Conservation (phyloP, 1,284 basidiomycete species). For the Cryptococcus sp. region DNA sequence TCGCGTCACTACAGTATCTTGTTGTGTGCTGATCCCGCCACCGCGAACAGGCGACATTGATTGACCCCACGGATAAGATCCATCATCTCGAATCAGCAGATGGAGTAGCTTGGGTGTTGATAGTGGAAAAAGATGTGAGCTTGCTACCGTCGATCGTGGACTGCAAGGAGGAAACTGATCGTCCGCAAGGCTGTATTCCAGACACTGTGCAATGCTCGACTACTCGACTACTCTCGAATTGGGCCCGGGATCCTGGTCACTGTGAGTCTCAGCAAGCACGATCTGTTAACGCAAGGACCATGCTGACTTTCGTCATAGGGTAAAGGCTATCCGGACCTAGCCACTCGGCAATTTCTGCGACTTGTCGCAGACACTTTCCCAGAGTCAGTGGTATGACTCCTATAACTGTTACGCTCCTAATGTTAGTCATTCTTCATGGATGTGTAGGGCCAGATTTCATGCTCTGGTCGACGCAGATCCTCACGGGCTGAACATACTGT, state of each 20-base stretch:
- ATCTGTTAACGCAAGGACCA: background rate
- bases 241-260: constrained; percentile 45
- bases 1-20: background rate
- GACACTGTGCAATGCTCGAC: constrained; percentile 64
- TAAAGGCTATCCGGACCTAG: constrained; percentile 89
- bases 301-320: constrained; percentile 59
- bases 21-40: constrained; percentile 1
- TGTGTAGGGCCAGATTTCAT: constrained; percentile 66
- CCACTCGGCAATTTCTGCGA: constrained; percentile 77
- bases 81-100: constrained; percentile 60
- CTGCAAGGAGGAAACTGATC: constrained; percentile 1
- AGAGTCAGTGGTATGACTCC: constrained; percentile 47
- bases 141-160: background rate
- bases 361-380: constrained; percentile 69
- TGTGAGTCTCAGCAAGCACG: constrained; percentile 54
- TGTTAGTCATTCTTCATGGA: background rate
- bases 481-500: constrained; percentile 83
- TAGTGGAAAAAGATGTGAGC: constrained; percentile 87
- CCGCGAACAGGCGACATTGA: constrained; percentile 63
- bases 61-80: constrained; percentile 74
- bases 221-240: constrained; percentile 56
- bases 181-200: constrained; percentile 77
- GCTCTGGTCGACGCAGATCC: constrained; percentile 87
- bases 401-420: background rate
- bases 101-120: constrained; percentile 70